Evolutionary conservation across 306 rosid genomes (phyloP), one percentile per base, ranked within the genome.

Genomic region (Arachis stenosperma): DNA sequence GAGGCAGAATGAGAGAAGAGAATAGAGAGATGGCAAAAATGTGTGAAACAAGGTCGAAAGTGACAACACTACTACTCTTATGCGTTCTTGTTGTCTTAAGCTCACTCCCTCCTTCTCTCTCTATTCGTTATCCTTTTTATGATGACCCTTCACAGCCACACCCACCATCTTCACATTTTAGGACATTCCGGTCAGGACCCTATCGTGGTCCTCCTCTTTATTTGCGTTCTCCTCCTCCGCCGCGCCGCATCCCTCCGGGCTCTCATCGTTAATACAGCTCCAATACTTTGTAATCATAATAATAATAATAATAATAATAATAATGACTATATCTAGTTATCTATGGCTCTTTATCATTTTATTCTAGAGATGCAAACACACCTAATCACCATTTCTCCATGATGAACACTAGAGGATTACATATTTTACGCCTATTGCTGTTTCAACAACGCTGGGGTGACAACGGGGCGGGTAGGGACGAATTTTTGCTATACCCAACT

Each of bases 191-290:
- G 0, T 48, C 54, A 48, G 78, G 78, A 22, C 70, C 78, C 33
- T 52, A 33, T 10, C 48, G 7, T 12, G 70, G 62, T 42, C 78
- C 78, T 62, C 78, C 78, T 1, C 62, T 2, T 8, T 73, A 73
- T 40, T 61, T 50, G 3, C 14, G 0, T 6, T 27, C 12, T 11
- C 42, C 78, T 1, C 78, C 65, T 33, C 37, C 37, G 2, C 37
- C 12, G 52, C 64, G 5, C 64, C 50, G 8, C 11, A 9, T 44
- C 17, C 13, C 10, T 57, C 37, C 37, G 0, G 37, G 3, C 37
- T 33, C 37, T 33, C 37, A 33, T 33, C 37, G 37, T 33, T 33
- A 42, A 27, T 57, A 29, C 11, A 10, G 40, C 7, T 57, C n/a
- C 13, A 29, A 3, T 22, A 27, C 9, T 56, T 22, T 56, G 39